Evolutionary conservation across 192 early-diverging fungal genomes (phyloP).

Genomic region (Coemansia guatemalensis): DNA sequence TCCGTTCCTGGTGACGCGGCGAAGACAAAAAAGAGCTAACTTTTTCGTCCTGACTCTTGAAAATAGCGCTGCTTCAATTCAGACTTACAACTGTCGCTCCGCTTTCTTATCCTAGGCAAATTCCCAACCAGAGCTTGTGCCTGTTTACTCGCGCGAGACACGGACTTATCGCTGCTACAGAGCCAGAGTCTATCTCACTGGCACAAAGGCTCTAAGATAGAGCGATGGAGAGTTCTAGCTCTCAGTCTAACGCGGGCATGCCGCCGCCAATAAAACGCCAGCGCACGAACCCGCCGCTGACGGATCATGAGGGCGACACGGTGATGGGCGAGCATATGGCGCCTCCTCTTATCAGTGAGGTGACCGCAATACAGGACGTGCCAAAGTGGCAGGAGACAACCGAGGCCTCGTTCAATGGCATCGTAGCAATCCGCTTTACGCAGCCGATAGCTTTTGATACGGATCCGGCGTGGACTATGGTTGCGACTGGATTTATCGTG

Average conservation of each 20-base stretch:
- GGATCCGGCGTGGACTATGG: constrained; percentile 12
- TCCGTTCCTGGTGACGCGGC: too few species aligned
- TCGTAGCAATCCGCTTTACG: constrained; percentile 44
- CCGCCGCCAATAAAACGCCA: constrained; percentile 14
- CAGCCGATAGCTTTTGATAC: constrained; percentile 43
- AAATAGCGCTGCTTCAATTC: too few species aligned
- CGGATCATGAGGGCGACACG: constrained; percentile 1
- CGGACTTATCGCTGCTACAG: too few species aligned
- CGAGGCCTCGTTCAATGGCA: constrained; percentile 34
- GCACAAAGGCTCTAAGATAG: too few species aligned
- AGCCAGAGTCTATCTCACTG: too few species aligned
- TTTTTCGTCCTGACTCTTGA: too few species aligned
- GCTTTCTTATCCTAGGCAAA: too few species aligned
- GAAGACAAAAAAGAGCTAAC: too few species aligned
- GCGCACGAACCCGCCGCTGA: constrained; percentile 2
- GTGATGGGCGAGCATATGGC: neutral
- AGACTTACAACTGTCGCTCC: too few species aligned
- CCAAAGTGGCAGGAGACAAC: constrained; percentile 38
- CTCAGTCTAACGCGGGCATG: neutral
- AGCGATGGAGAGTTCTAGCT: neutral
- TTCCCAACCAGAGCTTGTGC: too few species aligned
- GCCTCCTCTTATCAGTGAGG: constrained; percentile 7
- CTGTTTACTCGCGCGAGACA: too few species aligned
- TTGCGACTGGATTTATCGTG: constrained; percentile 75
- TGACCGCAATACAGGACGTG: constrained; percentile 13